A percentile compares a stretch with the other conserved stretches of the same genome.
These are phyloP conservation scores for Hypoxylon lienhwacheense DNA, from an alignment of 495 filamentous ascomycete genomes.

Conservation along the genomic window DNA sequence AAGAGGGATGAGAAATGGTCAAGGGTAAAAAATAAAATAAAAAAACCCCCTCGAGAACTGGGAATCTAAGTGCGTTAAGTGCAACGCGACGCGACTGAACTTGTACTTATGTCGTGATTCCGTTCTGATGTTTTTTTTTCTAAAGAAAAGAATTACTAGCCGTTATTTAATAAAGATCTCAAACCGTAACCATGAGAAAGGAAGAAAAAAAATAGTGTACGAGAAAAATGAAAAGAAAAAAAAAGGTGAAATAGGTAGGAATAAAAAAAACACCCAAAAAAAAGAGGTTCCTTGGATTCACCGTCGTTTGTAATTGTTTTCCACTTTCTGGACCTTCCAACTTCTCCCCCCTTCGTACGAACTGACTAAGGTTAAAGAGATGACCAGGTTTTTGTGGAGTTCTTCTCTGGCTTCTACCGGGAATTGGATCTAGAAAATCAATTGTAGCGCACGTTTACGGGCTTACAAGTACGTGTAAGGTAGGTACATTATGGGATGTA, in stretches of 20 bases:
- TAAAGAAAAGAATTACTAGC: constrained; percentile 11
- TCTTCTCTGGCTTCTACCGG: not conserved
- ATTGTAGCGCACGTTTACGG: constrained; percentile 15
- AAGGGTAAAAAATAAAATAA: no score
- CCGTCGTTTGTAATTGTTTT: constrained; percentile 34
- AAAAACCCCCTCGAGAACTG: no score
- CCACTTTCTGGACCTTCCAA: no score
- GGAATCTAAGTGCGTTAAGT: no score
- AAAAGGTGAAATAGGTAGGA: constrained; percentile 15
- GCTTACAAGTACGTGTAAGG: not conserved
- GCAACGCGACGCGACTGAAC: constrained; percentile 23
- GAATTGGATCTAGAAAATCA: constrained; percentile 28
- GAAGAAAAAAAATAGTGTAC: constrained; percentile 21
- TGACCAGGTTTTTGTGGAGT: constrained; percentile 29
- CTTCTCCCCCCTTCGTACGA: constrained; percentile 35
- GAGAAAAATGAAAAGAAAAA: constrained; percentile 17
- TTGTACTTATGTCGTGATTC: no score
- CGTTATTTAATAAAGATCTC: constrained; percentile 28
- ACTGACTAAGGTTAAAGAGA: constrained; percentile 29
- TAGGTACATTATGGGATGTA: not conserved
- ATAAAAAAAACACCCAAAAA: no score
- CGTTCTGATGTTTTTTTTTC: constrained; percentile 3
- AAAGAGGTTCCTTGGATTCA: constrained; percentile 22
- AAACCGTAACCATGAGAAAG: constrained; percentile 27
- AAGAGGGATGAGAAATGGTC: constrained; percentile 6